These are phyloP conservation scores for Limtongia smithiae DNA, from an alignment of 805 yeast species.

Conservation along the genomic window DNA sequence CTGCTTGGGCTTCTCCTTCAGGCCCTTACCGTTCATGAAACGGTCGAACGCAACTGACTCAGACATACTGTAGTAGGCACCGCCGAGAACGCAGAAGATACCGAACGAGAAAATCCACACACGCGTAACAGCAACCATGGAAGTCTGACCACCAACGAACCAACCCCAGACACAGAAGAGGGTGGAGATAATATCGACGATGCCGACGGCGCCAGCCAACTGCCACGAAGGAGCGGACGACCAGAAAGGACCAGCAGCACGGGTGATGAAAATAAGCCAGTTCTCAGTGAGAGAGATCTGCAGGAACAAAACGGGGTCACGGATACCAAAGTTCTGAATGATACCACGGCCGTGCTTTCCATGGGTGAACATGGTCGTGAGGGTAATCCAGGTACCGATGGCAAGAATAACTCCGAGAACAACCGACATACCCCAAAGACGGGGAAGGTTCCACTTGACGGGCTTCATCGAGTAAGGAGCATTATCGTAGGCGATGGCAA, in stretches of 20 bases:
- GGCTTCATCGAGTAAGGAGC: constrained; percentile 93
- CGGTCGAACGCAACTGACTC: constrained; percentile 48
- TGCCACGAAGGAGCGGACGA: constrained; percentile 95
- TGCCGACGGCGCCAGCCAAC: constrained; percentile 87
- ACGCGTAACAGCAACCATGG: constrained; percentile 90
- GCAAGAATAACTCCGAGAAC: constrained; percentile 66
- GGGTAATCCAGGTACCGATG: constrained; percentile 84
- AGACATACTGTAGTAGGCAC: constrained; percentile 92
- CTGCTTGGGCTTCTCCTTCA: constrained; percentile 42
- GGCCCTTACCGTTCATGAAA: constrained; percentile 53
- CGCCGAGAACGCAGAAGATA: constrained; percentile 93
- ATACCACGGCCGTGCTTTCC: constrained; percentile 71
- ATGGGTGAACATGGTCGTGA: constrained; percentile 86
- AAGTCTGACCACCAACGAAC: constrained; percentile 97
- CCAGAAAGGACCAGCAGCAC: constrained; percentile 99
- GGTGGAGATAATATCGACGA: constrained; percentile 87
- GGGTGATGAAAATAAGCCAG: constrained; percentile 94
- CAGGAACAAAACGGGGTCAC: constrained; percentile 90
- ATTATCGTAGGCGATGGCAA: constrained; percentile 82
- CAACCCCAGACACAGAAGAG: constrained; percentile 91
- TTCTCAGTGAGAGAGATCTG: constrained; percentile 93
- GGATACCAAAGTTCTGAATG: constrained; percentile 91
- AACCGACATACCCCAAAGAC: constrained; percentile 81
- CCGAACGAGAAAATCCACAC: constrained; percentile 95
- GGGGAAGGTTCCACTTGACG: constrained; percentile 94